Percentiles rank a stretch among this genome's conserved stretches.
These are phyloP conservation scores for Colletotrichum trifolii DNA, from an alignment of 2,329 filamentous ascomycete genomes.

Conservation along the genomic window DNA sequence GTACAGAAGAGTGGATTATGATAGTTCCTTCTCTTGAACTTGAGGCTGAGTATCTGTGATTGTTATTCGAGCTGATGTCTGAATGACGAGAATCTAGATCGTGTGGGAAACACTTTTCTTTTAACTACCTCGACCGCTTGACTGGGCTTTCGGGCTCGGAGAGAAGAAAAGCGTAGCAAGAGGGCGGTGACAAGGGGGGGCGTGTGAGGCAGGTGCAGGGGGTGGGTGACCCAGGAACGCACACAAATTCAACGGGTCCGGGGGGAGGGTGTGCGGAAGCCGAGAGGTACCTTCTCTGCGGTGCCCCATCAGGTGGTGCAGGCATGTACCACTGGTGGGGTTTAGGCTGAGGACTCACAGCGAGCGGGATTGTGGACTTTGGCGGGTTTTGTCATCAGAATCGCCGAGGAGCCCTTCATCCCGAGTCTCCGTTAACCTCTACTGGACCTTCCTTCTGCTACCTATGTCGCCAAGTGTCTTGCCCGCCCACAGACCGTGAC, in stretches of 20 bases:
- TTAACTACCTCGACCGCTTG: constrained; percentile 30
- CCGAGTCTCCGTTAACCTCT: constrained; percentile 29
- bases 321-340: not conserved
- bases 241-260: not conserved
- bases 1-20: constrained; percentile 2
- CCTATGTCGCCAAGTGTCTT: too few species aligned
- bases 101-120: constrained; percentile 35
- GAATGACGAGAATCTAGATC: constrained; percentile 11
- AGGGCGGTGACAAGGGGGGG: constrained; percentile 34
- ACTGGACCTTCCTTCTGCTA: not conserved
- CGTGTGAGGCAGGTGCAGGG: constrained; percentile 26
- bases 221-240: constrained; percentile 24
- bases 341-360: constrained; percentile 29
- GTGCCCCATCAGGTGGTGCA: too few species aligned
- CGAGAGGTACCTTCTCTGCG: not conserved
- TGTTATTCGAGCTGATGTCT: constrained; percentile 19
- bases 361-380: constrained; percentile 23
- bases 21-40: constrained; percentile 25
- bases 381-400: constrained; percentile 36
- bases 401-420: constrained; percentile 23
- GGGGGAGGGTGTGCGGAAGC: constrained; percentile 1
- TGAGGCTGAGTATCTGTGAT: constrained; percentile 27
- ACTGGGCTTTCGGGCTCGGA: constrained; percentile 34
- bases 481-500: too few species aligned
- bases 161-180: constrained; percentile 34